phyloP scores from a whole-genome alignment of 768 basidiomycete species.

The Tylopilus subfusipes region DNA sequence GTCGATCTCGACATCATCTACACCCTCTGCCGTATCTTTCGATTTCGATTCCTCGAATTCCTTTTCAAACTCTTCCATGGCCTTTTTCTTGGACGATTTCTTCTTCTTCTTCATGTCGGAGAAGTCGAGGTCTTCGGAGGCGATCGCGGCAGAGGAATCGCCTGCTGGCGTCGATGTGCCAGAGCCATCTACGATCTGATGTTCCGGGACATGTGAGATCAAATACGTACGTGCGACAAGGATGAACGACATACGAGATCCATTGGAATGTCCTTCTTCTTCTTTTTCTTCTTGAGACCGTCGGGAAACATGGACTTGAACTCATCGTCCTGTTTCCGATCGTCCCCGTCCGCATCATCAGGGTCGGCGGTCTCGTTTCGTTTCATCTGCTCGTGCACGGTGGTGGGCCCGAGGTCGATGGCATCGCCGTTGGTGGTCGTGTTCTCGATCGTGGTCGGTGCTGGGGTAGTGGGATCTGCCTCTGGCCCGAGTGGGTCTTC shows the following conservation, averaged over 20 bases:
- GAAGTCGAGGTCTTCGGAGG: conserved; percentile 83
- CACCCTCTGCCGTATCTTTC: conserved; percentile 60
- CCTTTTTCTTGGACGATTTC: conserved; percentile 85
- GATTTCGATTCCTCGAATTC: conserved; percentile 73
- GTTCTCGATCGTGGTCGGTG: conserved; percentile 68
- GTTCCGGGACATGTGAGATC: background rate
- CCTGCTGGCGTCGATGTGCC: conserved; percentile 58
- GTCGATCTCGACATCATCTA: conserved; percentile 51
- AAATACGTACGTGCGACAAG: background rate
- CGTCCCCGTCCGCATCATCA: conserved; percentile 32
- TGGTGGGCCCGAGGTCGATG: conserved; percentile 74
- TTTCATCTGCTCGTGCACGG: conserved; percentile 74
- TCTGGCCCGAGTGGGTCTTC: conserved; percentile 82
- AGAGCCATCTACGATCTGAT: conserved; percentile 59
- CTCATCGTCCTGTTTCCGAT: conserved; percentile 66
- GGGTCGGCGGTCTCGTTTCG: conserved; percentile 37
- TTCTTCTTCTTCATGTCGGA: conserved; percentile 98
- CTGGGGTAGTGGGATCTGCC: conserved; percentile 76
- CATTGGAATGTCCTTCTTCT: conserved; percentile 87
- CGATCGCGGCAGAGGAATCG: conserved; percentile 37
- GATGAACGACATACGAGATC: conserved; percentile 55
- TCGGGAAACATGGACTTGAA: conserved; percentile 78
- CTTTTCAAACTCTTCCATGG: conserved; percentile 93
- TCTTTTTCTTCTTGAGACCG: conserved; percentile 89
- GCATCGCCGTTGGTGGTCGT: conserved; percentile 67